A percentile compares a stretch with the other conserved stretches of the same genome.
phyloP scores from a whole-genome alignment of 441 rosid species.

The Erodium chrysanthum region DNA sequence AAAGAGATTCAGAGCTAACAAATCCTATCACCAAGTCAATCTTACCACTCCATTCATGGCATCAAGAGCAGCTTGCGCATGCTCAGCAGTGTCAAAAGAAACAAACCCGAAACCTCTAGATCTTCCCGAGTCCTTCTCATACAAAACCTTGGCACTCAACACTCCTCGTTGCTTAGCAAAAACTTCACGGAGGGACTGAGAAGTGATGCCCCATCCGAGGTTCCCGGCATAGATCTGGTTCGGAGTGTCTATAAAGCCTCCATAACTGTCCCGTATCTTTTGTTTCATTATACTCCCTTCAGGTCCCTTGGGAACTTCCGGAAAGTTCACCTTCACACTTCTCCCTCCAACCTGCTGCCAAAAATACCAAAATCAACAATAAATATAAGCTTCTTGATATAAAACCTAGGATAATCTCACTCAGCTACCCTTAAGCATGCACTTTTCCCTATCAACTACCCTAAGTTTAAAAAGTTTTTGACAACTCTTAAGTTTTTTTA shows the following conservation, averaged over 20 bases:
- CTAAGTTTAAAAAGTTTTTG: no score
- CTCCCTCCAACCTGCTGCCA: slow-evolving; percentile 75
- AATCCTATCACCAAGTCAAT: slow-evolving; percentile 13
- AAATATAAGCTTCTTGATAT: background rate
- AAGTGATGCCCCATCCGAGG: slow-evolving; percentile 70
- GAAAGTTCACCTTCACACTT: slow-evolving; percentile 70
- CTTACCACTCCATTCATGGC: slow-evolving; percentile 33
- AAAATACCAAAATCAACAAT: slow-evolving; percentile 11
- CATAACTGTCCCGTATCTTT: slow-evolving; percentile 37
- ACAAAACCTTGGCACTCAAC: slow-evolving; percentile 68
- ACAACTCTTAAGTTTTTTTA: no score
- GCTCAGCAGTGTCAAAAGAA: slow-evolving; percentile 52
- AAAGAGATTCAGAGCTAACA: slow-evolving; percentile 7
- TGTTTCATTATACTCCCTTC: slow-evolving; percentile 62
- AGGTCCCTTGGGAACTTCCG: slow-evolving; percentile 84
- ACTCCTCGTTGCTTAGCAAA: slow-evolving; percentile 58
- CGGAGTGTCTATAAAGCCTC: slow-evolving; percentile 53
- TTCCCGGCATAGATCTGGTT: slow-evolving; percentile 87
- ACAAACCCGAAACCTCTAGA: slow-evolving; percentile 82
- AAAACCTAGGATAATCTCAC: background rate
- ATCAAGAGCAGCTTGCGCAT: slow-evolving; percentile 16
- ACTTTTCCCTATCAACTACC: no score
- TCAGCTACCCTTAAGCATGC: no score
- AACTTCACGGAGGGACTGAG: slow-evolving; percentile 58
- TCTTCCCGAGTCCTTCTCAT: slow-evolving; percentile 55